Evolutionary conservation across 345 rosid species (phyloP), one percentile per base, ranked within the genome.

Genomic region (Melastoma malabathricum): DNA sequence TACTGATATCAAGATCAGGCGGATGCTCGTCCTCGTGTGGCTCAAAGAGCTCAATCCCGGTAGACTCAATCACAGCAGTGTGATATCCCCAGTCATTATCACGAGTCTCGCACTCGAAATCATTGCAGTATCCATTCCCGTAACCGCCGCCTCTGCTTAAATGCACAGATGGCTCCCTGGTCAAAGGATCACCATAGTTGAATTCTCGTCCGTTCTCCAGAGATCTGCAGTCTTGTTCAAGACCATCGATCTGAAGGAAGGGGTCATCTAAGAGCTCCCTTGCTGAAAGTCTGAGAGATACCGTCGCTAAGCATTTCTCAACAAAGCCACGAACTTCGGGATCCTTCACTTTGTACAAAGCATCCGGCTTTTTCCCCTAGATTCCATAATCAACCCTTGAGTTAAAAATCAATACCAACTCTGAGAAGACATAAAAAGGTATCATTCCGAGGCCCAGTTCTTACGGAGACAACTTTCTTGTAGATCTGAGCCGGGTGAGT

Each of bases 401-500:
- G 41, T 34, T 34, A 34, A 34, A 34, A 34, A 34, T 34, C 41
- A 34, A 9, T 9, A 34, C 41, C 41, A 8, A 9, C 41, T 34
- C 41, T 12, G 1, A 34, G 25, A 22, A 22, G 25, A 34, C 38
- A 31, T 2, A 34, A 34, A 34, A 43, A 68, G 57, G 31, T 57
- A 64, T 15, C 54, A 57, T 10, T 63, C 44, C 23, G 44, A 55
- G 66, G 56, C 46, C 5, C 17, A 46, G 63, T 18, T 55, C 97
- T 81, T 77, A 93, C 99, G 19, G 99, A 83, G 47, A 78, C 71
- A 46, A 93, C 99, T 88, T 93, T 93, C 81, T 88, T 93, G 81
- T 88, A 93, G 69, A 93, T 93, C 70, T 93, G 99, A 54, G 95
- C 99, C 56, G 97, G 86, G 59, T 88, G 86, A 41, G 69, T 73